Evolutionary conservation across 2,329 filamentous ascomycete genomes (phyloP).

Genomic region (Fusarium sarcochroum): DNA sequence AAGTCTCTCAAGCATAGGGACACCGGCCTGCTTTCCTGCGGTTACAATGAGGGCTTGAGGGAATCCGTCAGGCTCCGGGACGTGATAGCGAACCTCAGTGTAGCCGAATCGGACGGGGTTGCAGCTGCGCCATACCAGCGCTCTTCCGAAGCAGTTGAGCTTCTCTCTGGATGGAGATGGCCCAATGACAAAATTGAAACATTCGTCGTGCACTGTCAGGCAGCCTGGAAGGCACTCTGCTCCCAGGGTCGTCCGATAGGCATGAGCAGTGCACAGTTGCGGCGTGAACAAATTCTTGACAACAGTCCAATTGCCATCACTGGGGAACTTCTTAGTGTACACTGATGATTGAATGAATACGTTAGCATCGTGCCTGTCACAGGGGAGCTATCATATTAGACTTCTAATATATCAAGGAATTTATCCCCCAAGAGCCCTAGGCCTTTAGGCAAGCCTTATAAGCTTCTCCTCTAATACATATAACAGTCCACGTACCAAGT

Average conservation of each 20-base stretch:
- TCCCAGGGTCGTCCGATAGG: too few relatives aligned
- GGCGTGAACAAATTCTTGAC: neutral
- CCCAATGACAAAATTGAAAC: neutral
- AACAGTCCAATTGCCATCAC: neutral
- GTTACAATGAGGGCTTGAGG: neutral
- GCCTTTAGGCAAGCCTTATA: too few relatives aligned
- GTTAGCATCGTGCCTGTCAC: neutral
- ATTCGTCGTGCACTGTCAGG: neutral
- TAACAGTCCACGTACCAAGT: neutral
- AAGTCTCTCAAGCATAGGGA: neutral
- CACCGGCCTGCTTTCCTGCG: neutral
- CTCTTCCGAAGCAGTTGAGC: neutral
- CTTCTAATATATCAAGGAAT: too few relatives aligned
- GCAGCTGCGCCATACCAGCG: neutral
- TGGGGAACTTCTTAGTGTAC: neutral
- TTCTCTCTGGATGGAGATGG: neutral
- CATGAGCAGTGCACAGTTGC: too few relatives aligned
- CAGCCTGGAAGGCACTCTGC: neutral
- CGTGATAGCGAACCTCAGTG: neutral
- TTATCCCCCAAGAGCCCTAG: too few relatives aligned
- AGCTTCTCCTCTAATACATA: too few relatives aligned
- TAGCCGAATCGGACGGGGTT: too few relatives aligned
- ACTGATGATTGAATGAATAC: neutral
- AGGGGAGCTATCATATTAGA: neutral
- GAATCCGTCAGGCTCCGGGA: neutral